These are phyloP conservation scores for Pharnaceum exiguum DNA, from an alignment of 148 eudicot species.

Conservation along the genomic window DNA sequence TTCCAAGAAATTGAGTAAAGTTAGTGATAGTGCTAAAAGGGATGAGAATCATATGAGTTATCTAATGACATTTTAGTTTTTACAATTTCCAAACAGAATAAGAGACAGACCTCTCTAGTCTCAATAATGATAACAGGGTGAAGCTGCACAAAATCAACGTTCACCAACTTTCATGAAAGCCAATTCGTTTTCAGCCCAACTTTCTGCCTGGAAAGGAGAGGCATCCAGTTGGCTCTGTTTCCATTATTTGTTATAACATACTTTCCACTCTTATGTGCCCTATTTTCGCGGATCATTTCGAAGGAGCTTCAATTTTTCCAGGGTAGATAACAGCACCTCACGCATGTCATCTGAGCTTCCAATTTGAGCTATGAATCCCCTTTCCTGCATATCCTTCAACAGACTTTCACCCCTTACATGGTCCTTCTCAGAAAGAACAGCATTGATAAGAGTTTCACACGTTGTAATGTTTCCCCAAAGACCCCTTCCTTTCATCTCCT, in stretches of 20 bases:
- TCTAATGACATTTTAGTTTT: too few species aligned
- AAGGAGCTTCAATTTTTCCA: constrained; percentile 34
- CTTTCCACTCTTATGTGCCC: not conserved
- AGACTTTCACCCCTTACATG: constrained; percentile 44
- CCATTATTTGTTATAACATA: not conserved
- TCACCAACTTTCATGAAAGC: not conserved
- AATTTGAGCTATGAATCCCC: constrained; percentile 50
- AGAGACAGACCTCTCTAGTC: too few species aligned
- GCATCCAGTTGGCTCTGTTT: not conserved
- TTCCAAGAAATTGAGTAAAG: too few species aligned
- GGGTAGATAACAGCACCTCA: constrained; percentile 36
- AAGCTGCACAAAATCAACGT: too few species aligned
- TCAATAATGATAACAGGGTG: too few species aligned
- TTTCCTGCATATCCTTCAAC: constrained; percentile 49
- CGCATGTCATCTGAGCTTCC: constrained; percentile 27
- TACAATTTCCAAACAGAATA: too few species aligned
- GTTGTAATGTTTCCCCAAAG: constrained; percentile 62
- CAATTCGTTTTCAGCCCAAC: not conserved
- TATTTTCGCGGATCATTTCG: constrained; percentile 25
- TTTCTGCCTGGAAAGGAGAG: not conserved
- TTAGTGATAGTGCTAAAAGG: too few species aligned
- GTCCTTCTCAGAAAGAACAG: constrained; percentile 32
- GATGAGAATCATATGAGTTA: too few species aligned
- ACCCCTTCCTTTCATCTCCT: constrained; percentile 70
- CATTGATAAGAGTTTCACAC: constrained; percentile 42